phyloP scores from a whole-genome alignment of 1,284 basidiomycete species.

The Naganishia albida region DNA sequence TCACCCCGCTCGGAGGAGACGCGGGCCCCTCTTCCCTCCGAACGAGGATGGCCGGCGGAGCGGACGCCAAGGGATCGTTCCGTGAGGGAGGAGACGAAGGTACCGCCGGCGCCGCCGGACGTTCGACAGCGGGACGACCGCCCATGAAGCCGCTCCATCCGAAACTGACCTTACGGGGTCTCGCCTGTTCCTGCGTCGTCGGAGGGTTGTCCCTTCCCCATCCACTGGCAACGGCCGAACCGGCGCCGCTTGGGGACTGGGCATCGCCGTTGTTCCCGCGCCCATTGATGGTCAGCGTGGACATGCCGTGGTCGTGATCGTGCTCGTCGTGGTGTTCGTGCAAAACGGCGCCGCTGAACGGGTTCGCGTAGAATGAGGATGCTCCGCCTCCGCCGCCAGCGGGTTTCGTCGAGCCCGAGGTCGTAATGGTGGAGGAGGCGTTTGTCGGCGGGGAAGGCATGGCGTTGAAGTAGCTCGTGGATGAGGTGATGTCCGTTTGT shows the following conservation, averaged over 20 bases:
- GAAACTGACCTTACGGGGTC: conserved; percentile 20
- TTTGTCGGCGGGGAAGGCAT: not conserved
- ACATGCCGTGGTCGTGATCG: conserved; percentile 22
- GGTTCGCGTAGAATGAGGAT: conserved; percentile 16
- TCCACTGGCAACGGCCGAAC: not conserved
- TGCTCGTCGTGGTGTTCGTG: conserved; percentile 27
- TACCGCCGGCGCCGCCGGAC: not conserved
- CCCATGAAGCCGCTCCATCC: conserved; percentile 28
- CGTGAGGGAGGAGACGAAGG: not conserved
- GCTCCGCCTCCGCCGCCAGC: not conserved
- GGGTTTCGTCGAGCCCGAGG: not conserved
- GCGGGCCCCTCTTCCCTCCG: conserved; percentile 8
- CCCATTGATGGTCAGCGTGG: conserved; percentile 8
- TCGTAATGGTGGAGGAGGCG: conserved; percentile 5
- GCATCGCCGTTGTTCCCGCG: conserved; percentile 11
- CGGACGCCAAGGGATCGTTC: not conserved
- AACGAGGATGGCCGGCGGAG: conserved; percentile 16
- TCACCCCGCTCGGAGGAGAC: conserved; percentile 5
- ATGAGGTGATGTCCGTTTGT: conserved; percentile 25
- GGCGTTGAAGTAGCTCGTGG: conserved; percentile 9
- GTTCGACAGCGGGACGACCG: not conserved
- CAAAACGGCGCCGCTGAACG: conserved; percentile 23
- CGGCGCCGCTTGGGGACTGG: not conserved
- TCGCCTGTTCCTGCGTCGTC: not conserved
- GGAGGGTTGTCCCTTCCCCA: not conserved